These are phyloP conservation scores for Schizophyllum amplum DNA, from an alignment of 1,284 basidiomycete species.

Conservation along the genomic window DNA sequence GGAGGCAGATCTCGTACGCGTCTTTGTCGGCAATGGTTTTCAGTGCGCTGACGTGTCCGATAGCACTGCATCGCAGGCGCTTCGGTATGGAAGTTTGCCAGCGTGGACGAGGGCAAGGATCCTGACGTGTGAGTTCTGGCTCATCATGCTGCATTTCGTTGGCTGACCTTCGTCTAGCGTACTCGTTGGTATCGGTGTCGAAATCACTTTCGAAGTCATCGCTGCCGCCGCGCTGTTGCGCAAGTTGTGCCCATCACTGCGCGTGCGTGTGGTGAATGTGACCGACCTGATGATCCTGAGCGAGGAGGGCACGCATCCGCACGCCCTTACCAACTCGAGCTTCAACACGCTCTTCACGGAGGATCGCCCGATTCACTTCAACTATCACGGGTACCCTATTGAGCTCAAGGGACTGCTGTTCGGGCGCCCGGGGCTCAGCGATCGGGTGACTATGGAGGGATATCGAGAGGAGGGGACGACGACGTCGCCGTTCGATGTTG, in stretches of 20 bases:
- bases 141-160: background rate
- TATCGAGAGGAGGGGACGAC: slow-evolving; percentile 57
- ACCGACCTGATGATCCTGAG: slow-evolving; percentile 79
- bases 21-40: background rate
- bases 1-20: slow-evolving; percentile 49
- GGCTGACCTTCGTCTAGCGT: slow-evolving; percentile 31
- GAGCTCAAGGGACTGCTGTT: slow-evolving; percentile 59
- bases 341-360: slow-evolving; percentile 68
- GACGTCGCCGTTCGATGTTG: slow-evolving; percentile 57
- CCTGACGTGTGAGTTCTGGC: slow-evolving; percentile 52
- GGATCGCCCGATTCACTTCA: slow-evolving; percentile 67
- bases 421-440: slow-evolving; percentile 37
- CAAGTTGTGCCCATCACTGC: slow-evolving; percentile 50
- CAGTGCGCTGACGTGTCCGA: background rate
- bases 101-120: slow-evolving; percentile 51
- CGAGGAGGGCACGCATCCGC: slow-evolving; percentile 63
- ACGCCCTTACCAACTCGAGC: slow-evolving; percentile 56
- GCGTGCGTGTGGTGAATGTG: slow-evolving; percentile 76
- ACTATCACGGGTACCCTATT: slow-evolving; percentile 79
- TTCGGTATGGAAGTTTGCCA: slow-evolving; percentile 72
- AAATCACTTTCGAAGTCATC: slow-evolving; percentile 71
- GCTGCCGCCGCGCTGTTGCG: slow-evolving; percentile 71
- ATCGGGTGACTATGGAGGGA: slow-evolving; percentile 47
- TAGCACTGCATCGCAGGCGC: slow-evolving; percentile 72
- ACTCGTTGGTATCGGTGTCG: slow-evolving; percentile 68